Conservation (phyloP, 176 grass and related monocot species). For the Carex pumila region DNA sequence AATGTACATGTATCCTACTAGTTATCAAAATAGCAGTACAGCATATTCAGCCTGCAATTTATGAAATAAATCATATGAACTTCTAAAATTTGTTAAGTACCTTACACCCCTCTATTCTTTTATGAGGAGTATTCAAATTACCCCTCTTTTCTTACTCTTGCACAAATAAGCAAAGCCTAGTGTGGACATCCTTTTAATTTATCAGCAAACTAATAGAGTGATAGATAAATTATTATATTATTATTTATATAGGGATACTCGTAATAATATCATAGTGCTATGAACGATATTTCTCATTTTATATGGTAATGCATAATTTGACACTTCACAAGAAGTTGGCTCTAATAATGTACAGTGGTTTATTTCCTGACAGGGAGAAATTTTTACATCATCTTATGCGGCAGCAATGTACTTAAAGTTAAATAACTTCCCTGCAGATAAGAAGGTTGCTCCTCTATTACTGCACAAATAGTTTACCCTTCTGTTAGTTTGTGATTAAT, state of each 20-base stretch:
- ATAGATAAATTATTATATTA: background rate
- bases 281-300: constrained; percentile 2
- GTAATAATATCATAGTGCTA: background rate
- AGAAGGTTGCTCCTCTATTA: constrained; percentile 50
- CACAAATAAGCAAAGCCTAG: background rate
- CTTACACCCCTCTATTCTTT: background rate
- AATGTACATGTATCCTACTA: background rate
- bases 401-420: constrained; percentile 89
- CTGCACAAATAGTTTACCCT: background rate
- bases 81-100: background rate
- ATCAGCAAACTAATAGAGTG: background rate
- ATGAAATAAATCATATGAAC: background rate
- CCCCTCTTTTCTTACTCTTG: background rate
- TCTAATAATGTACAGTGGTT: constrained; percentile 19
- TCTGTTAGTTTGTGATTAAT: background rate
- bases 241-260: background rate
- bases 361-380: constrained; percentile 64
- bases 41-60: background rate
- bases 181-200: background rate
- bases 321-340: background rate
- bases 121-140: background rate
- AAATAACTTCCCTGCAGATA: constrained; percentile 68
- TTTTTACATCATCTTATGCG: constrained; percentile 89
- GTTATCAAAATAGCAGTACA: background rate
- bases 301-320: background rate